Conservation (phyloP, 768 basidiomycete species). For the Pulveroboletus sp. region DNA sequence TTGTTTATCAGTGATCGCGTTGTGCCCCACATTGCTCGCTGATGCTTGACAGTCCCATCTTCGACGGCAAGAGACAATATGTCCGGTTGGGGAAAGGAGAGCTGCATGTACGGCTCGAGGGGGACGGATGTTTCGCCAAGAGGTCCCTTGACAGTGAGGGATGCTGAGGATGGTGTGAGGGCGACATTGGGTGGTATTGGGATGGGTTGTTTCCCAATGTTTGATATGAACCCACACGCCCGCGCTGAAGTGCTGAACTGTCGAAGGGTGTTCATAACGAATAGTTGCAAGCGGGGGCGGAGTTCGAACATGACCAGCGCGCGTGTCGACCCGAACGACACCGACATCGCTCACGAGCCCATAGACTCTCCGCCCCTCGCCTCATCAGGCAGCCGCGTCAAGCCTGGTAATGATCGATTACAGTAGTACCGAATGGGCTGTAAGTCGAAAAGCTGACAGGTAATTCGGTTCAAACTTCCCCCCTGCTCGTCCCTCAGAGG, state of each 20-base stretch:
- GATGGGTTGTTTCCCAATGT: conserved; percentile 59
- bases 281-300: neutral
- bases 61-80: conserved; percentile 41
- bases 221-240: conserved; percentile 47
- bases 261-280: conserved; percentile 24
- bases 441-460: too few relatives aligned
- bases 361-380: neutral
- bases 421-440: too few relatives aligned
- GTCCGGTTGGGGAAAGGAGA: conserved; percentile 32
- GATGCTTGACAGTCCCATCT: conserved; percentile 63
- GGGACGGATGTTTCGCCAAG: conserved; percentile 47
- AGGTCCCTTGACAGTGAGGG: conserved; percentile 54
- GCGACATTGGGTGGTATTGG: conserved; percentile 47
- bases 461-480: conserved; percentile 9
- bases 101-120: conserved; percentile 43
- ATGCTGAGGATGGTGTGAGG: conserved; percentile 32
- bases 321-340: too few relatives aligned
- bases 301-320: neutral
- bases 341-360: neutral
- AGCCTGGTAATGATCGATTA: too few relatives aligned
- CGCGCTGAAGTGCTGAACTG: conserved; percentile 48
- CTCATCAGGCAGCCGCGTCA: neutral
- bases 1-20: conserved; percentile 87
- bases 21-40: conserved; percentile 93
- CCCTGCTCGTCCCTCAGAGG: conserved; percentile 12